Conservation (phyloP, 805 yeast genomes). For the Isabelozyma gotoi region DNA sequence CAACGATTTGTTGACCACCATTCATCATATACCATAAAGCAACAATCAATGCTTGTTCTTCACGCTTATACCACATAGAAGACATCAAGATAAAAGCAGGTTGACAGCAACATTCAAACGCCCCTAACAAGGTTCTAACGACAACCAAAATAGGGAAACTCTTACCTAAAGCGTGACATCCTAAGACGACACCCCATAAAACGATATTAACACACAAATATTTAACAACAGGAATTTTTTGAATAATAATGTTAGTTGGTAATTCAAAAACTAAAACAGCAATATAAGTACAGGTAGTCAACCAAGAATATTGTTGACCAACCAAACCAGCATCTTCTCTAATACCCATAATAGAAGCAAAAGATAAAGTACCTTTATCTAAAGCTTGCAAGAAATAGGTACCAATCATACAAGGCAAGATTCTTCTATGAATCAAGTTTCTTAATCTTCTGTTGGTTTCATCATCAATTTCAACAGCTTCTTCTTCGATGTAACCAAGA, state of each 20-base stretch:
- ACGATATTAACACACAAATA: slow-evolving; percentile 15
- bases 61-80: slow-evolving; percentile 29
- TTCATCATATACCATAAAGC: slow-evolving; percentile 26
- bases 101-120: slow-evolving; percentile 33
- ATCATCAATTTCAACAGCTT: slow-evolving; percentile 21
- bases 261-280: slow-evolving; percentile 24
- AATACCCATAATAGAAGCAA: slow-evolving; percentile 21
- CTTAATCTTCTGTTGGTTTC: slow-evolving; percentile 19
- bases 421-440: slow-evolving; percentile 20
- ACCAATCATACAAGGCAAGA: slow-evolving; percentile 27
- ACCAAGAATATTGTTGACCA: slow-evolving; percentile 25
- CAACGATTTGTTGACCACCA: slow-evolving; percentile 25
- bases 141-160: slow-evolving; percentile 33
- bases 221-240: slow-evolving; percentile 18
- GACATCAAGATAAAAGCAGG: slow-evolving; percentile 35
- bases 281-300: slow-evolving; percentile 11
- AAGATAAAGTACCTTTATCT: slow-evolving; percentile 23
- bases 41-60: slow-evolving; percentile 32
- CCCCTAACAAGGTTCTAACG: slow-evolving; percentile 32
- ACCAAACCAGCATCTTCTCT: slow-evolving; percentile 18
- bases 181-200: slow-evolving; percentile 19
- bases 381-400: slow-evolving; percentile 25
- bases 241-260: slow-evolving; percentile 20
- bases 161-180: slow-evolving; percentile 28
- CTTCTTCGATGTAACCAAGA: slow-evolving; percentile 13